Conservation (phyloP, 768 basidiomycete species). For the Kwoniella shandongensis region DNA sequence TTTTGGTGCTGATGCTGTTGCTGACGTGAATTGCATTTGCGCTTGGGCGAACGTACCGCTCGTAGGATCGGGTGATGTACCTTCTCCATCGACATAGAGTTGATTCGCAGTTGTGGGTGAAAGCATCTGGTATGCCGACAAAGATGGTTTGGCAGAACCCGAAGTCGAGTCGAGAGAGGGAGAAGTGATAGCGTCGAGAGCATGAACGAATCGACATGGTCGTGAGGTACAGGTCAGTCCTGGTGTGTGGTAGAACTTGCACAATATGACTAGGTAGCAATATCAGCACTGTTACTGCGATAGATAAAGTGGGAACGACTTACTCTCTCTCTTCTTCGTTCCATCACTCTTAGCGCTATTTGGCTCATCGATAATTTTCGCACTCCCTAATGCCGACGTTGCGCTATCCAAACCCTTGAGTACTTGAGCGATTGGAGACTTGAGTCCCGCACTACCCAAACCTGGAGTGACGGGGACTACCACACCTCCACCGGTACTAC, state of each 20-base stretch:
- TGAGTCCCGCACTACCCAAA: slow-evolving; percentile 11
- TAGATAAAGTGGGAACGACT: not conserved
- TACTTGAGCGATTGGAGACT: slow-evolving; percentile 3
- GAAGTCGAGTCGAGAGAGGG: not conserved
- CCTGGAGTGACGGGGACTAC: slow-evolving; percentile 28
- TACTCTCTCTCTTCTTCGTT: slow-evolving; percentile 27
- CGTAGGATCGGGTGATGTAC: slow-evolving; percentile 26
- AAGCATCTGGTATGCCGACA: slow-evolving; percentile 3
- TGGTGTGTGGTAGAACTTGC: slow-evolving; percentile 52
- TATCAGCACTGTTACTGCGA: not conserved
- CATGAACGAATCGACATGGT: slow-evolving; percentile 53
- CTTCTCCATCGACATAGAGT: not conserved
- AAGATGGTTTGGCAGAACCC: not conserved
- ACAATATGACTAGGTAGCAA: slow-evolving; percentile 46
- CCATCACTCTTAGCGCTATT: slow-evolving; percentile 10
- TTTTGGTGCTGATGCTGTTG: not conserved
- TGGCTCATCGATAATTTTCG: slow-evolving; percentile 9
- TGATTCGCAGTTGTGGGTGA: not conserved
- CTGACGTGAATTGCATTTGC: slow-evolving; percentile 21
- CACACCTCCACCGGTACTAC: slow-evolving; percentile 20
- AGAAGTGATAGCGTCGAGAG: slow-evolving; percentile 20
- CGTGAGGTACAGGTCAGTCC: slow-evolving; percentile 52
- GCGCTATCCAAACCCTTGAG: not conserved
- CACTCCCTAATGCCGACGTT: not conserved
- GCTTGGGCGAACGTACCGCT: slow-evolving; percentile 44